These are phyloP conservation scores for Agrostemma githago DNA, from an alignment of 148 eudicot species.

Conservation along the genomic window DNA sequence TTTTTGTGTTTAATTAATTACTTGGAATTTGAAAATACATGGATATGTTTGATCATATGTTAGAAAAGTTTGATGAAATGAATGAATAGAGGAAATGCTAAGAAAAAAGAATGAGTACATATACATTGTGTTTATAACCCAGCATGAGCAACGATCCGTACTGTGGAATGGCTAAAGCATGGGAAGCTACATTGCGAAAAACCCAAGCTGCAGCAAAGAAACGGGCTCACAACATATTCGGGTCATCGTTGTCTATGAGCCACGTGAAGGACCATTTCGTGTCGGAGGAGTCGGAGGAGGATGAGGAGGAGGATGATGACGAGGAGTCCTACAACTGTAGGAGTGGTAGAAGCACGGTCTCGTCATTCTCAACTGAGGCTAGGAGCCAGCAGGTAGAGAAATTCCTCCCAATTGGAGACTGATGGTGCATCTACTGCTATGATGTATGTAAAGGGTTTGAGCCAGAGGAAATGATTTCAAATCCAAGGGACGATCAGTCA, in stretches of 20 bases:
- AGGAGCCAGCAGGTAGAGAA: conserved; percentile 42
- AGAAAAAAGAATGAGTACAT: conserved; percentile 8
- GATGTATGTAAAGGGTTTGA: too few species aligned
- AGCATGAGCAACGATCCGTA: conserved; percentile 28
- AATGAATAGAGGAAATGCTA: not conserved
- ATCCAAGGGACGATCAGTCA: too few species aligned
- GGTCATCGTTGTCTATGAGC: conserved; percentile 57
- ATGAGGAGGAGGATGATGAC: conserved; percentile 20
- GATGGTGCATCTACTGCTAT: conserved; percentile 56
- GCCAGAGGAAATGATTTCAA: too few species aligned
- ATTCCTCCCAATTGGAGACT: conserved; percentile 79
- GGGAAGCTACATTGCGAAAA: conserved; percentile 88
- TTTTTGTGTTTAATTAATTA: not conserved
- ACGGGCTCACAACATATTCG: conserved; percentile 78
- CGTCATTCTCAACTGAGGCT: not conserved
- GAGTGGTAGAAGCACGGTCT: not conserved
- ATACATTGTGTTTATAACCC: conserved; percentile 4
- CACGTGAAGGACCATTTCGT: conserved; percentile 36
- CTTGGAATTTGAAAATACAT: not conserved
- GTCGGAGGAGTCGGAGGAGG: not conserved
- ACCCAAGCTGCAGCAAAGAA: conserved; percentile 86
- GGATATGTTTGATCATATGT: not conserved
- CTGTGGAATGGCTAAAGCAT: conserved; percentile 68
- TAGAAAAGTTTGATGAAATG: conserved; percentile 2
- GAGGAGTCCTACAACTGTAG: not conserved